Evolutionary conservation across 2,329 filamentous ascomycete genomes (phyloP), one percentile per base, ranked within the genome.

Genomic region (Grosmannia penicillata): DNA sequence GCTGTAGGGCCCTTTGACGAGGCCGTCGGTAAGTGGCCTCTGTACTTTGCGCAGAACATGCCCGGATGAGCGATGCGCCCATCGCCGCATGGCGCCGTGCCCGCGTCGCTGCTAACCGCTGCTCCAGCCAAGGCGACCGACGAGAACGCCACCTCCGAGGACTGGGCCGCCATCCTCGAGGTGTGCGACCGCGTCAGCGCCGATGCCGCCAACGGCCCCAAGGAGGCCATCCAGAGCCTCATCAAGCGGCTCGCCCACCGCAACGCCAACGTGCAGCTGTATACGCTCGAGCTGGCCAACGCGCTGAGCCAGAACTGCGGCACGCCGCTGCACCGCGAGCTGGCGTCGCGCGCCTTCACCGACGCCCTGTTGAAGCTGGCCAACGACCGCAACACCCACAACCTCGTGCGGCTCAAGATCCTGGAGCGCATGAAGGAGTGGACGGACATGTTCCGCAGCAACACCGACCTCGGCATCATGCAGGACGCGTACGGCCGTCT

Each of bases 381-480:
- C 47, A 84, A 79, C 62, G 91, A 98, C 59, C 75, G 87, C 61
- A 98, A 93, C 57, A 95, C 89, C 37, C 91, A 96, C 58, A 80
- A 82, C 55, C 85, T 94, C 58, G 91, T 98, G 55, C 96, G 96
- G 62, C 76, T 84, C 47, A 96, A 95, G 71, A 94, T 98, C 47
- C 62, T 96, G 42, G 89, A 96, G 66, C 78, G 87, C 48, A 96
- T 96, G 85, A 79, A 82, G 56, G 84, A 89, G 47, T 98, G 91
- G 91, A 78, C 82, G 41, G 83, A 91, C 52, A 93, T 95, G 83
- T 96, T 96, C 56, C 73, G 75, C 51, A 78, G 72, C 43, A 85
- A 95, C 54, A 74, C 86, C 10, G 89, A 95, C 55, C 72, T 98
- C 43, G 91, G 91, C 15, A 93, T 98, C 55, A 98, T 98, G 91